These are phyloP conservation scores for Entonaema liquescens DNA, from an alignment of 495 filamentous ascomycete genomes.

Conservation along the genomic window DNA sequence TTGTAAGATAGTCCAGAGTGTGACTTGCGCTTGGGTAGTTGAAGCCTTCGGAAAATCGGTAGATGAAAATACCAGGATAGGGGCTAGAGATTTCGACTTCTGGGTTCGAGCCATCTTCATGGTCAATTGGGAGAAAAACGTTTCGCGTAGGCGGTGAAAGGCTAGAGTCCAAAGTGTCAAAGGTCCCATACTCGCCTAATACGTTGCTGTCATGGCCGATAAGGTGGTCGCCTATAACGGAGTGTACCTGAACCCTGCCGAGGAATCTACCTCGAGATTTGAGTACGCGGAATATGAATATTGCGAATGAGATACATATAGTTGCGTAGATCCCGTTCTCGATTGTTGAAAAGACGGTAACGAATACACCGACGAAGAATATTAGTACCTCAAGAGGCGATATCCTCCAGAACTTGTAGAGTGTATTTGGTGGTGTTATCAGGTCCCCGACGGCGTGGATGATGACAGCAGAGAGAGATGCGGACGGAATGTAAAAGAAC, in stretches of 20 bases:
- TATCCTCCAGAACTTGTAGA: slow-evolving; percentile 96
- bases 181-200: slow-evolving; percentile 59
- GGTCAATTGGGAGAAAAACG: slow-evolving; percentile 90
- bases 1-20: slow-evolving; percentile 83
- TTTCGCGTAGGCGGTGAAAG: slow-evolving; percentile 61
- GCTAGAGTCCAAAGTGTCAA: slow-evolving; percentile 49
- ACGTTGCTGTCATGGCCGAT: slow-evolving; percentile 63
- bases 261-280: slow-evolving; percentile 89
- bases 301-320: slow-evolving; percentile 73
- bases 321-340: slow-evolving; percentile 94
- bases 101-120: slow-evolving; percentile 90
- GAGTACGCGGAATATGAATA: slow-evolving; percentile 87
- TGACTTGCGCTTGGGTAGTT: slow-evolving; percentile 95
- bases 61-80: slow-evolving; percentile 96
- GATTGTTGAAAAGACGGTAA: slow-evolving; percentile 87
- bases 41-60: slow-evolving; percentile 95
- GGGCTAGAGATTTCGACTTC: slow-evolving; percentile 79
- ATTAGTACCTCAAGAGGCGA: slow-evolving; percentile 90
- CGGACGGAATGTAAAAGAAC: slow-evolving; percentile 93
- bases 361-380: slow-evolving; percentile 92
- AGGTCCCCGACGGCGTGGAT: slow-evolving; percentile 97
- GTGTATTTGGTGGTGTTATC: slow-evolving; percentile 90
- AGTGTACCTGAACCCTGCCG: slow-evolving; percentile 87
- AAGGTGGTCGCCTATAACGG: slow-evolving; percentile 83
- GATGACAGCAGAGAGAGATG: slow-evolving; percentile 89